phyloP scores from a whole-genome alignment of 2,329 filamentous ascomycete genomes.

The Botrytis sinoallii region DNA sequence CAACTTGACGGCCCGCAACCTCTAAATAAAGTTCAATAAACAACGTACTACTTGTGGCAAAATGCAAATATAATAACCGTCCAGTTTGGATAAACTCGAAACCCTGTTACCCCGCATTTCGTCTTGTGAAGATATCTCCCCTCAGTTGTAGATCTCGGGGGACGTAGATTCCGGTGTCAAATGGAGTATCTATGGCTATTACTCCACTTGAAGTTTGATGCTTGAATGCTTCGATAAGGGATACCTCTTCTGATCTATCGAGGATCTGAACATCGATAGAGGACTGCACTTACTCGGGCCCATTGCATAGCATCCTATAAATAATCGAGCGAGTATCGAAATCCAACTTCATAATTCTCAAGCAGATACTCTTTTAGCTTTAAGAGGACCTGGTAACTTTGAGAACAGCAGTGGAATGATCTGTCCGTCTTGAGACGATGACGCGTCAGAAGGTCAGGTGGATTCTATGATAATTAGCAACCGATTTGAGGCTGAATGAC shows the following conservation, averaged over 20 bases:
- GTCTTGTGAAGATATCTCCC: neutral
- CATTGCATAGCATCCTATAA: neutral
- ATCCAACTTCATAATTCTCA: neutral
- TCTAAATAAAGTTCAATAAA: neutral
- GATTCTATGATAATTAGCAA: neutral
- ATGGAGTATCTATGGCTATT: slow-evolving; percentile 4
- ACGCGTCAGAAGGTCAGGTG: neutral
- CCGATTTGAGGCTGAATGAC: neutral
- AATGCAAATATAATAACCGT: neutral
- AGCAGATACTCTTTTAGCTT: neutral
- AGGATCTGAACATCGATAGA: neutral
- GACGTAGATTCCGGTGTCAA: neutral
- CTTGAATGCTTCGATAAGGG: neutral
- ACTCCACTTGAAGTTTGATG: slow-evolving; percentile 7
- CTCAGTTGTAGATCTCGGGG: slow-evolving; percentile 1
- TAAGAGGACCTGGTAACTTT: too few species aligned
- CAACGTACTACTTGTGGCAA: neutral
- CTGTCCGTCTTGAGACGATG: neutral
- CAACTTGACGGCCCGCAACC: neutral
- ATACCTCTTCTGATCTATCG: neutral
- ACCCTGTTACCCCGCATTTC: slow-evolving; percentile 16
- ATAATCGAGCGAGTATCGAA: neutral
- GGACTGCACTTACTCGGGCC: neutral
- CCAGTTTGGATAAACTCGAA: slow-evolving; percentile 1
- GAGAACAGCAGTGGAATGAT: neutral